Evolutionary conservation across 768 basidiomycete genomes (phyloP).

Genomic region (Suillus luteus): DNA sequence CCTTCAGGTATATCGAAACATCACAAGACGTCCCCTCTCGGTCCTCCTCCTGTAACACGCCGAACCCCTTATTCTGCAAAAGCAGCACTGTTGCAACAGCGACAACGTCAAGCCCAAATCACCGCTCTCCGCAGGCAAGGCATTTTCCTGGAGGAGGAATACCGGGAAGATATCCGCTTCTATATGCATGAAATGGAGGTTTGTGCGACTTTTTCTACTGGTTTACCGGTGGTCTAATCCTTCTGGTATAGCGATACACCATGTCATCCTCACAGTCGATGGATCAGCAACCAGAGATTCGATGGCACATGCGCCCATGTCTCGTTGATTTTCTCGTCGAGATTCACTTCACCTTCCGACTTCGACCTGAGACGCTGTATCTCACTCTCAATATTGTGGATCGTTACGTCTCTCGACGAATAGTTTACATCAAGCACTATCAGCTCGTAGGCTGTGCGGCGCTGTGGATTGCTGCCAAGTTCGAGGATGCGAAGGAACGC

Average conservation of each 20-base stretch:
- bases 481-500: conserved; percentile 98
- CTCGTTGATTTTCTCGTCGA: conserved; percentile 99
- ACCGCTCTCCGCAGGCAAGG: conserved; percentile 70
- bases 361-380: conserved; percentile 98
- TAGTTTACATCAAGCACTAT: conserved; percentile 99
- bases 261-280: conserved; percentile 94
- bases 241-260: conserved; percentile 63
- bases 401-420: conserved; percentile 97
- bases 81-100: conserved; percentile 58
- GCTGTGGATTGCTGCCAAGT: conserved; percentile 99
- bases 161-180: conserved; percentile 85
- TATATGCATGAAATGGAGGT: conserved; percentile 99
- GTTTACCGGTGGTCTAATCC: conserved; percentile 13
- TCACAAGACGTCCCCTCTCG: conserved; percentile 55
- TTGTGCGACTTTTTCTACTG: conserved; percentile 34
- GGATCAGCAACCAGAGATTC: conserved; percentile 98
- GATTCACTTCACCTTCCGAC: conserved; percentile 95
- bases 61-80: conserved; percentile 71
- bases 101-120: conserved; percentile 70
- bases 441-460: conserved; percentile 98
- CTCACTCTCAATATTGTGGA: conserved; percentile 99
- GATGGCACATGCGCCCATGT: conserved; percentile 99
- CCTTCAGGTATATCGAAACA: conserved; percentile 75
- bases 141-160: conserved; percentile 90
- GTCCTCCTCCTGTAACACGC: conserved; percentile 49